These are phyloP conservation scores for Tricholoma bakamatsutake DNA, from an alignment of 768 basidiomycete genomes.

Conservation along the genomic window DNA sequence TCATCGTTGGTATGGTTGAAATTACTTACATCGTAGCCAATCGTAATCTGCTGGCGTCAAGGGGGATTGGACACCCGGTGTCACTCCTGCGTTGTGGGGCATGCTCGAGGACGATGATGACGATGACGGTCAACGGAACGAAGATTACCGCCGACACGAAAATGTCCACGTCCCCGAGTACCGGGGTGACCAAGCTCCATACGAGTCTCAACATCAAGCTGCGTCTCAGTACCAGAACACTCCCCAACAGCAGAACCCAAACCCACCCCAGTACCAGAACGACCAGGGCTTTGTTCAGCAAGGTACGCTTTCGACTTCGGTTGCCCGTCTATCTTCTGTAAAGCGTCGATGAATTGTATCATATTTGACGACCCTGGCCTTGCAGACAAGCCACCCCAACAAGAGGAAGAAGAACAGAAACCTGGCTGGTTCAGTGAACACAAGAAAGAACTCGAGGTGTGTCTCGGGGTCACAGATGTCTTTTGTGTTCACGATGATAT, in stretches of 20 bases:
- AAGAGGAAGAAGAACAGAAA: slow-evolving; percentile 39
- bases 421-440: slow-evolving; percentile 51
- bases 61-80: slow-evolving; percentile 62
- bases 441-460: slow-evolving; percentile 56
- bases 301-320: slow-evolving; percentile 3
- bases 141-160: slow-evolving; percentile 21
- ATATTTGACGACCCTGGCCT: background rate
- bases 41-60: slow-evolving; percentile 19
- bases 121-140: slow-evolving; percentile 18
- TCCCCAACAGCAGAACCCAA: slow-evolving; percentile 1
- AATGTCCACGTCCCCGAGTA: slow-evolving; percentile 14
- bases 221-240: background rate
- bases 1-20: slow-evolving; percentile 48
- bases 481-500: background rate
- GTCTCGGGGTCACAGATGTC: slow-evolving; percentile 1
- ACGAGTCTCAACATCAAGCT: background rate
- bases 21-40: background rate
- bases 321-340: background rate
- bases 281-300: slow-evolving; percentile 13
- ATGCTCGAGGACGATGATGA: slow-evolving; percentile 27
- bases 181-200: background rate
- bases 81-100: slow-evolving; percentile 67
- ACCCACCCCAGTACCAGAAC: slow-evolving; percentile 19
- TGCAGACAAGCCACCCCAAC: background rate
- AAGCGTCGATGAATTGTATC: background rate